Evolutionary conservation across 2,329 filamentous ascomycete species (phyloP).

Genomic region (Alternaria tenuissima): DNA sequence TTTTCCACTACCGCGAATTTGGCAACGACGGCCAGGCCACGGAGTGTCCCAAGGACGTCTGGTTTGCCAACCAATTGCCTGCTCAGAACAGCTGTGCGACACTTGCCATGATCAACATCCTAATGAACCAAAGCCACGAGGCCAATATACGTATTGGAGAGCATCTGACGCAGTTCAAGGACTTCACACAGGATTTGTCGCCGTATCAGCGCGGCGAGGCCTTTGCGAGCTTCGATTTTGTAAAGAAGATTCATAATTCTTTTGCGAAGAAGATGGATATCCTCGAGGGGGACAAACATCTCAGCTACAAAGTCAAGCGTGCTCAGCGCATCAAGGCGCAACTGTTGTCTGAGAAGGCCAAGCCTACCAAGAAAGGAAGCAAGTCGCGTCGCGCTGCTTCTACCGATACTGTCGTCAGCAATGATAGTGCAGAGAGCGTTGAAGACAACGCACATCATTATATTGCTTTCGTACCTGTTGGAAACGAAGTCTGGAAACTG

Average conservation of each 20-base stretch:
- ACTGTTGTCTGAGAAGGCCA: slow-evolving; percentile 10
- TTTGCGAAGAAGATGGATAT: slow-evolving; percentile 71
- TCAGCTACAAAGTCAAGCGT: slow-evolving; percentile 65
- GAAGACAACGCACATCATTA: slow-evolving; percentile 81
- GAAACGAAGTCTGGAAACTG: slow-evolving; percentile 83
- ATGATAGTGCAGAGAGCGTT: slow-evolving; percentile 56
- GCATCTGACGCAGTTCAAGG: slow-evolving; percentile 76
- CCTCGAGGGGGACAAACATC: slow-evolving; percentile 77
- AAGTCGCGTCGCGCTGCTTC: slow-evolving; percentile 48
- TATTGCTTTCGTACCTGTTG: slow-evolving; percentile 82
- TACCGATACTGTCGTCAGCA: slow-evolving; percentile 34
- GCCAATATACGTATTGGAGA: slow-evolving; percentile 69
- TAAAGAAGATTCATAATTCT: slow-evolving; percentile 86
- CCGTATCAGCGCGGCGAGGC: slow-evolving; percentile 78
- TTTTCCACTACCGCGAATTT: slow-evolving; percentile 74
- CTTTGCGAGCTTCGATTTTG: slow-evolving; percentile 76
- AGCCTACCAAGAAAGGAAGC: slow-evolving; percentile 51
- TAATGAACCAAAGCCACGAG: slow-evolving; percentile 75
- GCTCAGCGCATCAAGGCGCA: slow-evolving; percentile 31
- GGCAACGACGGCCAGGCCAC: slow-evolving; percentile 59
- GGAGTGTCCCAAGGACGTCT: slow-evolving; percentile 72
- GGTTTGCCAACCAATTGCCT: slow-evolving; percentile 90
- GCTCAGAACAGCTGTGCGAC: slow-evolving; percentile 82
- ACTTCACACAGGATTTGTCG: slow-evolving; percentile 71
- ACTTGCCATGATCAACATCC: slow-evolving; percentile 89